A percentile compares a stretch with the other conserved stretches of the same genome.
phyloP scores from a whole-genome alignment of 495 filamentous ascomycete genomes.

The Neurospora sp. region DNA sequence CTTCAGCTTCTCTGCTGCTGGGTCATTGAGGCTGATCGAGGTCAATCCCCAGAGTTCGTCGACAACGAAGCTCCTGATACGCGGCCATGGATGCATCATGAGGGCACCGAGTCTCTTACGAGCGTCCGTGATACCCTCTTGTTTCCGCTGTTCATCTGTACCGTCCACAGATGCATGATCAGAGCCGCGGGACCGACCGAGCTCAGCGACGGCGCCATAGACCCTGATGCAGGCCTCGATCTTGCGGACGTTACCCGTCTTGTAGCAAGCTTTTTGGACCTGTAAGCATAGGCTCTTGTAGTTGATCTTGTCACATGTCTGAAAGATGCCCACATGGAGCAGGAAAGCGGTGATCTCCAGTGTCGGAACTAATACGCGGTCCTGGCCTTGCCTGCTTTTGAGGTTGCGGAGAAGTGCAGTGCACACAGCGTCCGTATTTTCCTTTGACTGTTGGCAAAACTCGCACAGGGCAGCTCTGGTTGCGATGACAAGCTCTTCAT shows the following conservation, averaged over 20 bases:
- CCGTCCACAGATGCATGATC: not conserved
- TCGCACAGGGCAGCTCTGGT: slow-evolving; percentile 59
- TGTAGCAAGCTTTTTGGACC: slow-evolving; percentile 71
- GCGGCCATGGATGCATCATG: slow-evolving; percentile 38
- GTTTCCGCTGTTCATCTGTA: slow-evolving; percentile 9
- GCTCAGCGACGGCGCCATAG: slow-evolving; percentile 53
- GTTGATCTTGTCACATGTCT: slow-evolving; percentile 15
- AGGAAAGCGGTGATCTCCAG: slow-evolving; percentile 69
- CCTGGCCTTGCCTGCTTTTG: slow-evolving; percentile 35
- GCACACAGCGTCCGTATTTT: slow-evolving; percentile 23
- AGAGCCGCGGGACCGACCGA: not conserved
- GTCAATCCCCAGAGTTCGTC: slow-evolving; percentile 36
- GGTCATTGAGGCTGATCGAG: slow-evolving; percentile 3
- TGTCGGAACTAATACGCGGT: slow-evolving; percentile 62
- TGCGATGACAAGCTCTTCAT: slow-evolving; percentile 68
- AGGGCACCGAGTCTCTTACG: slow-evolving; percentile 33
- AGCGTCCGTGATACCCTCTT: slow-evolving; percentile 28
- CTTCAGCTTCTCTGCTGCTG: slow-evolving; percentile 17
- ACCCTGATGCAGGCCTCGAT: slow-evolving; percentile 67
- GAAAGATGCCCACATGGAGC: slow-evolving; percentile 46
- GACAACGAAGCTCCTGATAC: slow-evolving; percentile 31
- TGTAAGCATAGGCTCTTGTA: slow-evolving; percentile 51
- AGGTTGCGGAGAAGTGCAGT: slow-evolving; percentile 26
- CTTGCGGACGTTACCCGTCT: slow-evolving; percentile 66
- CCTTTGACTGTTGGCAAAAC: slow-evolving; percentile 27